Evolutionary conservation across 345 rosid species (phyloP).

Genomic region (Populus deltoides): DNA sequence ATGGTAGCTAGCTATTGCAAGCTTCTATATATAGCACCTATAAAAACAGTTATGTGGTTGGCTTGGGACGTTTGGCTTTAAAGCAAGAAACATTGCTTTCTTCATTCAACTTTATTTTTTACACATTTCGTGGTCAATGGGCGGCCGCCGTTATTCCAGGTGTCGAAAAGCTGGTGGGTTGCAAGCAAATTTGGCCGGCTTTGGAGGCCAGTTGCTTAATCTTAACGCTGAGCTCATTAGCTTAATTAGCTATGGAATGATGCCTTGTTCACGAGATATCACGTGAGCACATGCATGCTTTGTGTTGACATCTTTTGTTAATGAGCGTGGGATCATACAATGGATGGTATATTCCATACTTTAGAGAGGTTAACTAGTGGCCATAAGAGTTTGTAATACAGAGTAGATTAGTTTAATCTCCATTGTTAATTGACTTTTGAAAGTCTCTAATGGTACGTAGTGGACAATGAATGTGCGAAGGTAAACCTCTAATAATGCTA

Average conservation of each 20-base stretch:
- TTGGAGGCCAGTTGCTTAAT: conserved; percentile 22
- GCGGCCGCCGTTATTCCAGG: conserved; percentile 48
- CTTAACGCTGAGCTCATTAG: background rate
- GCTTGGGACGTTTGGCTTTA: conserved; percentile 23
- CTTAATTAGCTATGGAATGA: conserved; percentile 3
- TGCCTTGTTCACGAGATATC: conserved; percentile 19
- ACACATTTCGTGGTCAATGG: conserved; percentile 26
- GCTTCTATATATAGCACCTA: background rate
- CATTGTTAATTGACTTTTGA: background rate
- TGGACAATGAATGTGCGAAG: background rate
- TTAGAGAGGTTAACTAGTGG: background rate
- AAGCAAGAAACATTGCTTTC: conserved; percentile 17
- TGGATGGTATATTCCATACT: conserved; percentile 13
- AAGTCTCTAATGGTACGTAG: background rate
- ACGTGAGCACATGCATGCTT: conserved; percentile 26
- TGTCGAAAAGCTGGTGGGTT: conserved; percentile 23
- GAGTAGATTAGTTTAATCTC: background rate
- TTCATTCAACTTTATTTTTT: background rate
- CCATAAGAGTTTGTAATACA: background rate
- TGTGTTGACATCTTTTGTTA: conserved; percentile 1
- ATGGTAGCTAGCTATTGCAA: background rate
- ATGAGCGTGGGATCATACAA: background rate
- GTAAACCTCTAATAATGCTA: background rate
- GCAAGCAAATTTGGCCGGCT: conserved; percentile 13
- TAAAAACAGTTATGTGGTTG: background rate